Evolutionary conservation across 768 basidiomycete genomes (phyloP).

Genomic region (Cystofilobasidium ferigula): DNA sequence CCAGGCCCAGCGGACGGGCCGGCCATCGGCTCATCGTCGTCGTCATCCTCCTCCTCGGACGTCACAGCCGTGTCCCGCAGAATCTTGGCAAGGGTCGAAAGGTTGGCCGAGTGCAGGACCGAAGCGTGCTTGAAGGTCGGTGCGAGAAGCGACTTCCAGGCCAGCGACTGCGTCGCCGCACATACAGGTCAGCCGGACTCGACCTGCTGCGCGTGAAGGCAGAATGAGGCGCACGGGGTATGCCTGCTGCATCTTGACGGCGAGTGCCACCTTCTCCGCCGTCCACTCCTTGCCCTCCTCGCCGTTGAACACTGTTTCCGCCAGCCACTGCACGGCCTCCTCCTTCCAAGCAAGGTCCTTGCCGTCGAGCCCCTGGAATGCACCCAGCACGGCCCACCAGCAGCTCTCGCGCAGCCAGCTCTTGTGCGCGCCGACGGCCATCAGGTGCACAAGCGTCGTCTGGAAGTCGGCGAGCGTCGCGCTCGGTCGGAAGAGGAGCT

Average conservation of each 20-base stretch:
- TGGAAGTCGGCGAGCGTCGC: conserved; percentile 49
- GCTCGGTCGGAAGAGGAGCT: conserved; percentile 53
- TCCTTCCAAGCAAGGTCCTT: conserved; percentile 62
- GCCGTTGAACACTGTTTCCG: conserved; percentile 48
- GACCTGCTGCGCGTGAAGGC: neutral
- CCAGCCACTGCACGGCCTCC: conserved; percentile 48
- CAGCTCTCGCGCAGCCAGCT: conserved; percentile 83
- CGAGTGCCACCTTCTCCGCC: conserved; percentile 75
- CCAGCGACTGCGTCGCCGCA: conserved; percentile 38
- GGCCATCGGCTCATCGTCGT: conserved; percentile 42
- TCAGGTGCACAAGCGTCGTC: conserved; percentile 50
- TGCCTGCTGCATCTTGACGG: conserved; percentile 55
- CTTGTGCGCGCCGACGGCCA: conserved; percentile 66
- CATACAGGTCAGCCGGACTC: neutral
- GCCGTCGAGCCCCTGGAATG: conserved; percentile 50
- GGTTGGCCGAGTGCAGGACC: conserved; percentile 59
- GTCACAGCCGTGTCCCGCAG: conserved; percentile 56
- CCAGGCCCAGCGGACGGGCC: conserved; percentile 29
- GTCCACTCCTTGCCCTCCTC: conserved; percentile 50
- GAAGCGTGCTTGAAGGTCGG: conserved; percentile 67
- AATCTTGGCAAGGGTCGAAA: conserved; percentile 60
- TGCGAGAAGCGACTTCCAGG: conserved; percentile 56
- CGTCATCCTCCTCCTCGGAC: conserved; percentile 49
- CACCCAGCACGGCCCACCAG: conserved; percentile 67
- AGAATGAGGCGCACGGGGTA: conserved; percentile 41